Evolutionary conservation across 352 stramenopile genomes (phyloP).

Genomic region (Pythium aristosporum): DNA sequence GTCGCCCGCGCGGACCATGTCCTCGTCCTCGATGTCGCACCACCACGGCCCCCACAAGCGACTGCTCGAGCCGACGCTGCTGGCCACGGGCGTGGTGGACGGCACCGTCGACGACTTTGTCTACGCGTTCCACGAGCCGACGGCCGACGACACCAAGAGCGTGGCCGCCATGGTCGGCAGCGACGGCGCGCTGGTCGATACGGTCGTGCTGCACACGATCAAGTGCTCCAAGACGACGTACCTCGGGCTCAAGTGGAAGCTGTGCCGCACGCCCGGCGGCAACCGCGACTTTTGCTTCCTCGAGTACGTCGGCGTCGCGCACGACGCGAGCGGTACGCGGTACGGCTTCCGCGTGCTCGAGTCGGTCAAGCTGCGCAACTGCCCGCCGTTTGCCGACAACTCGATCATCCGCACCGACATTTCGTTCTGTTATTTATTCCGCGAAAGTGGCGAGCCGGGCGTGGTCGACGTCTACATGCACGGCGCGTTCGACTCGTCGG

Average conservation of each 20-base stretch:
- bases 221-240: constrained; percentile 53
- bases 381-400: constrained; percentile 69
- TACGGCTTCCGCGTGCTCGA: constrained; percentile 71
- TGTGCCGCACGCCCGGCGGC: constrained; percentile 61
- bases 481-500: constrained; percentile 64
- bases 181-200: constrained; percentile 57
- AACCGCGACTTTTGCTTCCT: constrained; percentile 74
- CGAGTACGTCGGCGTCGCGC: constrained; percentile 61
- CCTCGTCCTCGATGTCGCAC: neutral
- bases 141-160: constrained; percentile 20
- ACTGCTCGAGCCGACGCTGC: constrained; percentile 19
- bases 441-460: constrained; percentile 43
- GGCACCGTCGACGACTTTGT: constrained; percentile 28
- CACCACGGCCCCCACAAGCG: neutral
- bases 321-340: constrained; percentile 50
- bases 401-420: constrained; percentile 70
- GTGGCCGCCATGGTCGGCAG: constrained; percentile 46
- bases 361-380: constrained; percentile 57
- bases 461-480: constrained; percentile 73
- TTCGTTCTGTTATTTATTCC: constrained; percentile 75
- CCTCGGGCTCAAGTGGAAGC: constrained; percentile 73
- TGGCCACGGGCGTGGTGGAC: constrained; percentile 26
- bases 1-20: neutral
- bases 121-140: constrained; percentile 24
- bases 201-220: constrained; percentile 58